phyloP scores from a whole-genome alignment of 495 filamentous ascomycete species.

The Aspergillus heteromorphus region DNA sequence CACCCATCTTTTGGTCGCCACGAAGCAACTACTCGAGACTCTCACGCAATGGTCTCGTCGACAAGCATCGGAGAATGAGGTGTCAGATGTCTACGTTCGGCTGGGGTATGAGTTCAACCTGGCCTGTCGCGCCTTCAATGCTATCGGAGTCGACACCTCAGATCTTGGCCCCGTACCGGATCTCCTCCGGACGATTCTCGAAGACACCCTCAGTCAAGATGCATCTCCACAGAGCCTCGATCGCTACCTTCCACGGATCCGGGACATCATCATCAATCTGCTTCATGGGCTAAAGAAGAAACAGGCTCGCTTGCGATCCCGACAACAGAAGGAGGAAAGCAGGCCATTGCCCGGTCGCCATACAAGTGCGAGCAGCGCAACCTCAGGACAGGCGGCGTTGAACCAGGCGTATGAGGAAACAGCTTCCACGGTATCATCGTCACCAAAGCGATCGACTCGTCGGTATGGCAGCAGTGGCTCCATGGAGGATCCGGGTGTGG shows the following conservation, averaged over 20 bases:
- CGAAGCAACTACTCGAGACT: constrained; percentile 95
- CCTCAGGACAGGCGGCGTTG: constrained; percentile 54
- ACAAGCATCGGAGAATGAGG: constrained; percentile 83
- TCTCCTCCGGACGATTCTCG: constrained; percentile 78
- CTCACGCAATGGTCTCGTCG: constrained; percentile 95
- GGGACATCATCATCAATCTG: constrained; percentile 97
- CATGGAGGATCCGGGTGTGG: constrained; percentile 40
- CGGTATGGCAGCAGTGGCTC: constrained; percentile 48
- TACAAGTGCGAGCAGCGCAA: constrained; percentile 61
- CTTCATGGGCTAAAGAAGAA: constrained; percentile 95
- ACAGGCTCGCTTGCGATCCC: constrained; percentile 83
- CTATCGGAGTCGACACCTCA: constrained; percentile 88
- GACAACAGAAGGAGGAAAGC: constrained; percentile 62
- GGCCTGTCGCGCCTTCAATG: constrained; percentile 90
- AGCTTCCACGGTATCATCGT: constrained; percentile 32
- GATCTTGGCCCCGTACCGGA: constrained; percentile 96
- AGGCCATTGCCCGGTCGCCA: constrained; percentile 50
- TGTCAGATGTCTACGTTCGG: constrained; percentile 96
- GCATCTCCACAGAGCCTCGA: constrained; percentile 89
- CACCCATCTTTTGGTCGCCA: constrained; percentile 93
- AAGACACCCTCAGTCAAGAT: constrained; percentile 94
- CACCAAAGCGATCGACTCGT: constrained; percentile 37
- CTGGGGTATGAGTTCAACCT: constrained; percentile 98
- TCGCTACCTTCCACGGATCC: constrained; percentile 82
- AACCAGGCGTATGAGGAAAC: constrained; percentile 63